Conservation (phyloP, 73 alveolate genomes). For the Halteria grandinella region DNA sequence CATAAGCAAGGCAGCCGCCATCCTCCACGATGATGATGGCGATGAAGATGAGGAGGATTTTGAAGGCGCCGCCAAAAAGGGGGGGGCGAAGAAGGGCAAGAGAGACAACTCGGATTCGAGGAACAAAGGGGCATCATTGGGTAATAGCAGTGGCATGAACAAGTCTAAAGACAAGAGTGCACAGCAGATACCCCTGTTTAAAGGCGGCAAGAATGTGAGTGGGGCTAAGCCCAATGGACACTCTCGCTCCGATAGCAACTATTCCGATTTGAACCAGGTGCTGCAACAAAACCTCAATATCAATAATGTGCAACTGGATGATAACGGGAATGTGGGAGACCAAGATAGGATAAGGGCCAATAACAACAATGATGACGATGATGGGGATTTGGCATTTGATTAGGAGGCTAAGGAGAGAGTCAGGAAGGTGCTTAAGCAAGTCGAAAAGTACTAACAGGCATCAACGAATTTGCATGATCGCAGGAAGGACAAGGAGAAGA, state of each 20-base stretch:
- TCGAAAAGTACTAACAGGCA: conserved; percentile 31
- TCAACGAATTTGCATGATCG: conserved; percentile 1
- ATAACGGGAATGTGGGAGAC: conserved; percentile 24
- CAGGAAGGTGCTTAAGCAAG: neutral
- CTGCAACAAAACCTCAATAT: neutral
- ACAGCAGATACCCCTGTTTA: no score
- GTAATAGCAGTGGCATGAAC: no score
- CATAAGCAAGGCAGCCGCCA: no score
- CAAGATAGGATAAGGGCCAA: neutral
- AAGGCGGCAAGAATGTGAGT: no score
- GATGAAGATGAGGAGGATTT: conserved; percentile 10
- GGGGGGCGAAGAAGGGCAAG: neutral
- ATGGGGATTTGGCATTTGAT: conserved; percentile 10
- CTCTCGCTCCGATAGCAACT: neutral
- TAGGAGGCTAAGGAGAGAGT: conserved; percentile 33
- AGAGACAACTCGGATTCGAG: no score
- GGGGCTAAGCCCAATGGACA: no score
- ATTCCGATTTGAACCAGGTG: conserved; percentile 5
- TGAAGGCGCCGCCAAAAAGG: neutral
- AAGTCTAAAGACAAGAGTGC: no score
- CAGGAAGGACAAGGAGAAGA: conserved; percentile 57
- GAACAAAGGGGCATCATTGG: no score
- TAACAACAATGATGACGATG: conserved; percentile 22
- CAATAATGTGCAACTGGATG: conserved; percentile 43
- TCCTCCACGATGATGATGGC: conserved; percentile 30